A percentile compares a stretch with the other conserved stretches of the same genome.
These are phyloP conservation scores for Sanghuangporus sanghuang DNA, from an alignment of 1,284 basidiomycete genomes.

Conservation along the genomic window DNA sequence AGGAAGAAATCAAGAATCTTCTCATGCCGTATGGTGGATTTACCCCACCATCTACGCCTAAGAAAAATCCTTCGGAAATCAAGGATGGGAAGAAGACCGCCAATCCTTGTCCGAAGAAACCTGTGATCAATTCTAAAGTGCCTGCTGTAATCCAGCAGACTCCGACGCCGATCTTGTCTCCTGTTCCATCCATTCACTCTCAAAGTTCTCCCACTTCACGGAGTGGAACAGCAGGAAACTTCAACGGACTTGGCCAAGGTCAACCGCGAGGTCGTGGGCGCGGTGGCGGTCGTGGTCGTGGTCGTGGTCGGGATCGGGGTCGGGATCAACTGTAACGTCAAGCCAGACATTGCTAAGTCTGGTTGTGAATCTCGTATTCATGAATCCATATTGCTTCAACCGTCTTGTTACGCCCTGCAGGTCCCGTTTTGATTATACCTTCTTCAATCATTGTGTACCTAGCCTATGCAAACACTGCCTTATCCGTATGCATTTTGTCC, in stretches of 20 bases:
- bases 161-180: constrained; percentile 5
- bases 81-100: constrained; percentile 7
- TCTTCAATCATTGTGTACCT: not conserved
- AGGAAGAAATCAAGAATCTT: constrained; percentile 49
- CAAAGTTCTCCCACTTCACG: not conserved
- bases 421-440: too few species aligned
- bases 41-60: constrained; percentile 40
- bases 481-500: too few species aligned
- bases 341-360: not conserved
- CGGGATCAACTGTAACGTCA: not conserved
- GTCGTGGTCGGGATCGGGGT: not conserved
- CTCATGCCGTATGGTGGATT: constrained; percentile 50
- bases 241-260: constrained; percentile 24
- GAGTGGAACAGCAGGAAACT: not conserved
- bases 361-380: not conserved
- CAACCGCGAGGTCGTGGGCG: constrained; percentile 13
- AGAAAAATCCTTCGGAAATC: constrained; percentile 14
- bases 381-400: not conserved
- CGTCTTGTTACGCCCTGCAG: too few species aligned
- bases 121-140: constrained; percentile 26
- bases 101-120: not conserved
- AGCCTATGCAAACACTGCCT: too few species aligned
- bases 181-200: not conserved
- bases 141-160: not conserved
- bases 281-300: not conserved